Evolutionary conservation across 2,329 filamentous ascomycete genomes (phyloP).

Genomic region (Catunica adiposa): DNA sequence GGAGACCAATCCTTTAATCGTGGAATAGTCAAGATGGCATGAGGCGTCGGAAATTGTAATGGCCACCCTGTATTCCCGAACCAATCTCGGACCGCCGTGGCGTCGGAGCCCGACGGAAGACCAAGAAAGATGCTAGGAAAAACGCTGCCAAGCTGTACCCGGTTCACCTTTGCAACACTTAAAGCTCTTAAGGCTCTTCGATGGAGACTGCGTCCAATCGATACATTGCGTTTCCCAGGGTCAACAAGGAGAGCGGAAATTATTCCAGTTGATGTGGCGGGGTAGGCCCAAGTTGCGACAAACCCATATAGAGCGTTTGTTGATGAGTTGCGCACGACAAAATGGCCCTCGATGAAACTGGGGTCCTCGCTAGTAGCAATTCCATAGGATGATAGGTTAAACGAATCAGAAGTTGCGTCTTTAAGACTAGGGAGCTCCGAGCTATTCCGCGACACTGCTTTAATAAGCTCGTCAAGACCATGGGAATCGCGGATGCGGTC

Average conservation of each 20-base stretch:
- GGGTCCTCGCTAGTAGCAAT: constrained; percentile 15
- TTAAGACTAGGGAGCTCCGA: constrained; percentile 52
- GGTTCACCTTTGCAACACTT: constrained; percentile 50
- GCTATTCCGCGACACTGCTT: constrained; percentile 49
- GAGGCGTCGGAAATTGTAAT: constrained; percentile 38
- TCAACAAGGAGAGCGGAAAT: constrained; percentile 84
- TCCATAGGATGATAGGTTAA: constrained; percentile 39
- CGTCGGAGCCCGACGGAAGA: constrained; percentile 37
- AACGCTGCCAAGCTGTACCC: constrained; percentile 64
- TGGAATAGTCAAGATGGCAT: constrained; percentile 54
- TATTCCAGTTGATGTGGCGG: constrained; percentile 52
- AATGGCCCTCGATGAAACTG: constrained; percentile 59
- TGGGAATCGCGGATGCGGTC: constrained; percentile 60
- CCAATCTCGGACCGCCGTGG: constrained; percentile 48
- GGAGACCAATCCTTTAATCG: constrained; percentile 58
- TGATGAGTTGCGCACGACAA: constrained; percentile 85
- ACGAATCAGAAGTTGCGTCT: constrained; percentile 54
- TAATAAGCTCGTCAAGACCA: constrained; percentile 60
- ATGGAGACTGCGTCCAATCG: constrained; percentile 79
- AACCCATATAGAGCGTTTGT: constrained; percentile 86
- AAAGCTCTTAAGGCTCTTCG: constrained; percentile 67
- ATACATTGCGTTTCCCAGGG: constrained; percentile 67
- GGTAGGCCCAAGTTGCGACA: constrained; percentile 59
- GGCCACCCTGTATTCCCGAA: constrained; percentile 88
- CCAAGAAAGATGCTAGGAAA: constrained; percentile 78